These are phyloP conservation scores for Stagonosporopsis rhizophila DNA, from an alignment of 2,329 filamentous ascomycete species.

Conservation along the genomic window DNA sequence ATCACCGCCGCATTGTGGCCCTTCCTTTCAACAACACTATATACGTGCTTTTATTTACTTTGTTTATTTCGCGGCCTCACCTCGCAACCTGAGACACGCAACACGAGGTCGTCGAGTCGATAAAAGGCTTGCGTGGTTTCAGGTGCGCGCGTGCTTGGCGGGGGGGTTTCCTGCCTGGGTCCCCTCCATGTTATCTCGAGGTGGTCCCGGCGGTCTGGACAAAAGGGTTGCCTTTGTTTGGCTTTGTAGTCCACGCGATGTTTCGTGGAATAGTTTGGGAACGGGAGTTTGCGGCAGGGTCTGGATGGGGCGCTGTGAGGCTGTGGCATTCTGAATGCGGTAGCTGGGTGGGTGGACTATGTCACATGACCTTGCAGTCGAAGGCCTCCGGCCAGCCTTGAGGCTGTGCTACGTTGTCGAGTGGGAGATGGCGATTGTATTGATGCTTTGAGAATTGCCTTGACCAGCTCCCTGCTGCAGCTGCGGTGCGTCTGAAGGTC, in stretches of 20 bases:
- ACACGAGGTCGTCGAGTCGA: neutral
- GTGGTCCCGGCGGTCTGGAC: neutral
- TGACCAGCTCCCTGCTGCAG: neutral
- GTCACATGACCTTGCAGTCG: neutral
- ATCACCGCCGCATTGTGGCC: neutral
- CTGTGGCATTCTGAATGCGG: neutral
- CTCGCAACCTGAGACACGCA: neutral
- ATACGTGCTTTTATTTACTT: neutral
- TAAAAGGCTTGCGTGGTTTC: neutral
- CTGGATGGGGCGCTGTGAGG: constrained; percentile 8
- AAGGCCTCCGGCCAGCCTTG: too few relatives aligned
- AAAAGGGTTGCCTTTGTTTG: neutral
- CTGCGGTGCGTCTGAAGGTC: neutral
- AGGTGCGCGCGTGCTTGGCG: constrained; percentile 1
- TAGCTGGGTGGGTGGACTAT: neutral
- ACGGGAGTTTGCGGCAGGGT: neutral
- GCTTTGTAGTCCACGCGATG: neutral
- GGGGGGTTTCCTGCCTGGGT: neutral
- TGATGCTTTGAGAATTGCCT: neutral
- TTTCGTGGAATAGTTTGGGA: constrained; percentile 6
- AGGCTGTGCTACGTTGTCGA: neutral
- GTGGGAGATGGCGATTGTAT: neutral
- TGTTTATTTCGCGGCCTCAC: neutral
- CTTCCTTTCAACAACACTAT: neutral
- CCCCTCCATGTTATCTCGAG: neutral